Evolutionary conservation across 1,284 basidiomycete genomes (phyloP), one percentile per base, ranked within the genome.

Genomic region (Leucoagaricus sp.): DNA sequence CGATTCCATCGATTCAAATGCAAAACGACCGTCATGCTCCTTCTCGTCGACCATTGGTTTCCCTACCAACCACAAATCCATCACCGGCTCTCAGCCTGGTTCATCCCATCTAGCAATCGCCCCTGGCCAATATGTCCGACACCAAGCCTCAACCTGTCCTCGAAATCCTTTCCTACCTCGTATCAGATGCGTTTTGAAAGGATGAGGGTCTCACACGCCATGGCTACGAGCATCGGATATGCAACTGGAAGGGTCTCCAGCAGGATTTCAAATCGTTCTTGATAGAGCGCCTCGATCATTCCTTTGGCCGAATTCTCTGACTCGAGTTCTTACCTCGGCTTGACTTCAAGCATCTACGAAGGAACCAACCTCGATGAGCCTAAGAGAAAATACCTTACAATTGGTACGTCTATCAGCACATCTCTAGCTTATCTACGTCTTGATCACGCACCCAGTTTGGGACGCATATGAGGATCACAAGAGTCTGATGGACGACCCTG

Each of bases 391-490:
- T 57, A 42, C 34, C 12, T 57, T 19, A 26, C 52, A 10, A 13
- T 57, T 29, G 21, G 55, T 51, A 25, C 23, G 52, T 48, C 5
- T 26, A 17, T 17, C 25, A 21, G 25, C 33, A 34, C 19, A 26
- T 36, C 13, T 10, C 12, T n/a, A 15, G 19, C 3, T 7, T 25
- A 8, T 13, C 2, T 34, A 21, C 23, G 9, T 42, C 49, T 3
- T 31, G 12, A 10, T 28, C 42, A n/a, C n/a, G n/a, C 7, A 13
- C 3, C n/a, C 25, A 59, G 58, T 23, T 28, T 59, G 58, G 58
- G 44, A 51, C 10, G 33, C 48, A 2, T 52, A 48, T 42, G 58
- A 55, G 25, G 48, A 59, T 13, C 53, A 55, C 38, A 55, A 55
- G 25, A 29, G 23, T 41, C 12, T 55, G 19, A 52, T 26, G 4